phyloP scores from a whole-genome alignment of 2,329 filamentous ascomycete genomes.

The Colletotrichum sp. region DNA sequence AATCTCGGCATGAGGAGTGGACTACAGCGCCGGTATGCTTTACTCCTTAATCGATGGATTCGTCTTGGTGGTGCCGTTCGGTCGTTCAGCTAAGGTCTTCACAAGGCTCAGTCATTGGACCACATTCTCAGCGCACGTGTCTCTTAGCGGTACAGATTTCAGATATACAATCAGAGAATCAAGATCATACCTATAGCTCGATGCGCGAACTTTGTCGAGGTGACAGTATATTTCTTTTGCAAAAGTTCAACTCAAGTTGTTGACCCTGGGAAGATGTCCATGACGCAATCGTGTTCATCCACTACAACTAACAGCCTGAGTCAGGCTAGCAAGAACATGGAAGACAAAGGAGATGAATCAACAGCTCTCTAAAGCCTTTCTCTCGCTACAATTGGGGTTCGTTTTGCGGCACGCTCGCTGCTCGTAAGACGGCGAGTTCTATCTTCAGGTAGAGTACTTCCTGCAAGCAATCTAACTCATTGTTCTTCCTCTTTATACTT shows the following conservation, averaged over 20 bases:
- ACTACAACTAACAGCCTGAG: background rate
- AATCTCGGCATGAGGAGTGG: background rate
- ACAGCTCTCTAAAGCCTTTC: no score
- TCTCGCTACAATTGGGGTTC: no score
- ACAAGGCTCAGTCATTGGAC: background rate
- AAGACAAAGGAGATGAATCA: no score
- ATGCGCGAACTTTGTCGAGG: background rate
- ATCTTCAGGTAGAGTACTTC: no score
- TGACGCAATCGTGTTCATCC: background rate
- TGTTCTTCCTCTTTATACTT: fast-evolving
- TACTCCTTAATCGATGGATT: background rate
- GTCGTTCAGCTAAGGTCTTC: background rate
- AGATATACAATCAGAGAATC: background rate
- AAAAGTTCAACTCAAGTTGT: fast-evolving
- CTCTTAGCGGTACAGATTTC: no score
- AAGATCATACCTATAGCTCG: background rate
- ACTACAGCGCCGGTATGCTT: fast-evolving
- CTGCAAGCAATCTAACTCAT: no score
- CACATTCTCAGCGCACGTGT: background rate
- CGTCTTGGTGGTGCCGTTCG: fast-evolving
- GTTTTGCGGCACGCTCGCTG: no score
- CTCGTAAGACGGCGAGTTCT: no score
- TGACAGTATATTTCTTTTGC: background rate
- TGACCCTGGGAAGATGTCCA: background rate
- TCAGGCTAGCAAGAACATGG: no score